These are phyloP conservation scores for Aristolochia californica DNA, from an alignment of 164 flowering plant genomes.

Conservation along the genomic window DNA sequence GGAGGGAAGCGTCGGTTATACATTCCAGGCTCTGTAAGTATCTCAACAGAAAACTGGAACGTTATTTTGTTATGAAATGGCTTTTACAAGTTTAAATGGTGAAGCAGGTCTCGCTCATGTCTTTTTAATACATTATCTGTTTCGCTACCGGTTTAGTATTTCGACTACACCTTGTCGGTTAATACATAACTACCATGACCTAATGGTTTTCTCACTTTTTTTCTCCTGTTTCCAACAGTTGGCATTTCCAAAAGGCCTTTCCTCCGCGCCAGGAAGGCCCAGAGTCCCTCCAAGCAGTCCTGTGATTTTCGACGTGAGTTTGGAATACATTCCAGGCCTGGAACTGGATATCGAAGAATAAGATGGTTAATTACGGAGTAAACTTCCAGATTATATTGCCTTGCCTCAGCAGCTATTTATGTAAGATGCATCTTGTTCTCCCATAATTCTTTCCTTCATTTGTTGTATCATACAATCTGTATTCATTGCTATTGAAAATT, in stretches of 20 bases:
- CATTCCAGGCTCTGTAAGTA: conserved; percentile 85
- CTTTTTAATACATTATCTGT: no score
- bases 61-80: no score
- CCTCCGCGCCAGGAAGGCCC: conserved; percentile 96
- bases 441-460: conserved; percentile 1
- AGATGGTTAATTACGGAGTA: not conserved
- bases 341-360: conserved; percentile 61
- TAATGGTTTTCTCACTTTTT: no score
- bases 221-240: conserved; percentile 23
- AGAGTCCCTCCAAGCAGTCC: conserved; percentile 87
- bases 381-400: not conserved
- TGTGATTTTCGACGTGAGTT: conserved; percentile 80
- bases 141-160: not conserved
- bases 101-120: no score
- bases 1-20: conserved; percentile 89
- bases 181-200: no score
- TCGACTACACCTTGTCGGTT: no score
- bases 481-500: no score
- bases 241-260: conserved; percentile 90
- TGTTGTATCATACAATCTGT: not conserved
- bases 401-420: not conserved
- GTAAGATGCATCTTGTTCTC: not conserved
- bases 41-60: no score
- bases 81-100: no score
- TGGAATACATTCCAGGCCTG: conserved; percentile 87